Percentiles rank a stretch among this genome's conserved stretches.
Conservation (phyloP, 371 early-diverging fungal genomes). For the Apophysomyces trapeziformis region DNA sequence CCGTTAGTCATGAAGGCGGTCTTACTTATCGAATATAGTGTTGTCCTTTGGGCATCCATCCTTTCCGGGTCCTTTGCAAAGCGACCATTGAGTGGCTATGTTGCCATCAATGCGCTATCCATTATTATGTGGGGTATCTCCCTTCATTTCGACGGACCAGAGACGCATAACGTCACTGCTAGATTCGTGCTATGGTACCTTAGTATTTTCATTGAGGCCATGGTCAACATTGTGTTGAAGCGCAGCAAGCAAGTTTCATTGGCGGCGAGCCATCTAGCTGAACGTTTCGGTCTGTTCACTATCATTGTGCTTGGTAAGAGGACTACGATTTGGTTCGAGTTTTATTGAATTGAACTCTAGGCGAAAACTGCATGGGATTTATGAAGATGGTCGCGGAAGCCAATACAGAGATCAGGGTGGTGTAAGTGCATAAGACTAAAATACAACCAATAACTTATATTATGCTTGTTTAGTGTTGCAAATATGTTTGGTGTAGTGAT, state of each 20-base stretch:
- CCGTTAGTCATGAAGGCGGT: conserved; percentile 50
- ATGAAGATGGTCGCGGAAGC: conserved; percentile 48
- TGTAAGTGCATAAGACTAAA: conserved; percentile 27
- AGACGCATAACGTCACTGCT: not conserved
- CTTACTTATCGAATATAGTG: conserved; percentile 38
- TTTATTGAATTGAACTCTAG: conserved; percentile 11
- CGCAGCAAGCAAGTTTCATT: conserved; percentile 55
- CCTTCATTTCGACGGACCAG: conserved; percentile 20
- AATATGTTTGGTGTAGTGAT: conserved; percentile 52
- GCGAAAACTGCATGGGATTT: conserved; percentile 58
- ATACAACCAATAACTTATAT: not conserved
- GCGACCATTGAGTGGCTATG: conserved; percentile 39
- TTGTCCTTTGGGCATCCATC: conserved; percentile 29
- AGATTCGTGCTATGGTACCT: conserved; percentile 48
- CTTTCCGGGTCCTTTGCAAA: conserved; percentile 30
- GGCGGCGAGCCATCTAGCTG: conserved; percentile 61
- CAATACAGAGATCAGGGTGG: conserved; percentile 30
- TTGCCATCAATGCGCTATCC: conserved; percentile 41
- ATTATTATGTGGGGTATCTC: conserved; percentile 59
- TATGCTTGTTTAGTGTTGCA: conserved; percentile 22
- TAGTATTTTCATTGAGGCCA: conserved; percentile 51
- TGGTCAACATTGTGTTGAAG: conserved; percentile 47
- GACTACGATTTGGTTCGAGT: not conserved
- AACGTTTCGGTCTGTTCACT: conserved; percentile 61
- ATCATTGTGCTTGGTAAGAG: conserved; percentile 55